Conservation (phyloP, 441 rosid species). For the Aquilaria agallochum region DNA sequence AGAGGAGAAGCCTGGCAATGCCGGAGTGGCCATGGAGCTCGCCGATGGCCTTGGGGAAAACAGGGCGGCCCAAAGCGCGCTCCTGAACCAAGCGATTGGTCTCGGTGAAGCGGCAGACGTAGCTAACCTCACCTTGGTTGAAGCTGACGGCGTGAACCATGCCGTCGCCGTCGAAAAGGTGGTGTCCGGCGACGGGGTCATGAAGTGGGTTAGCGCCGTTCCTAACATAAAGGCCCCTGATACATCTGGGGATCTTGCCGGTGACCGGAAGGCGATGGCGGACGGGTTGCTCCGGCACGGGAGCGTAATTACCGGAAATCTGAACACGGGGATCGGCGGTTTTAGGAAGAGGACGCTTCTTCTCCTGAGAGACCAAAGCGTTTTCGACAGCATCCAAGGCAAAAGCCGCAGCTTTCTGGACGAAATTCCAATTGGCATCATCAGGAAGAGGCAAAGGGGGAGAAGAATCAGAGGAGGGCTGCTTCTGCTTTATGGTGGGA, state of each 20-base stretch:
- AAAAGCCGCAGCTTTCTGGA: conserved; percentile 49
- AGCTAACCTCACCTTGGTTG: conserved; percentile 44
- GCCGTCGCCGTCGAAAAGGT: conserved; percentile 85
- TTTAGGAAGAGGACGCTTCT: conserved; percentile 45
- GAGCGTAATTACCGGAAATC: conserved; percentile 69
- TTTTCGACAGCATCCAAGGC: conserved; percentile 52
- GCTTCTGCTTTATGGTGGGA: conserved; percentile 18
- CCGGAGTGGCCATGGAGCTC: conserved; percentile 84
- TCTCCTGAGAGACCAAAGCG: conserved; percentile 47
- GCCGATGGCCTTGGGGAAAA: conserved; percentile 81
- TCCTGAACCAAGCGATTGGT: conserved; percentile 63
- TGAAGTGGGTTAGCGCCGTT: conserved; percentile 85
- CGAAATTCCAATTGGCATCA: conserved; percentile 29
- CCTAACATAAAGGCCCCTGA: conserved; percentile 65
- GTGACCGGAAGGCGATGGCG: conserved; percentile 37
- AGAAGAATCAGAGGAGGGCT: conserved; percentile 6
- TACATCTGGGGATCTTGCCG: conserved; percentile 52
- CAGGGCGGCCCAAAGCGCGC: conserved; percentile 44
- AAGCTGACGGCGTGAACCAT: conserved; percentile 70
- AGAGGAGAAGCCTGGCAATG: conserved; percentile 59
- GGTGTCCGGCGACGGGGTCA: conserved; percentile 72
- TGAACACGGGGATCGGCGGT: conserved; percentile 61
- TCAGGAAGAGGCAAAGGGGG: conserved; percentile 10
- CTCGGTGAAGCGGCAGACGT: conserved; percentile 69
- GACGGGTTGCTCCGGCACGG: conserved; percentile 66